Base-by-base conservation (phyloP, 192 early-diverging fungal genomes). In the Linnemannia hyalina region DNA sequence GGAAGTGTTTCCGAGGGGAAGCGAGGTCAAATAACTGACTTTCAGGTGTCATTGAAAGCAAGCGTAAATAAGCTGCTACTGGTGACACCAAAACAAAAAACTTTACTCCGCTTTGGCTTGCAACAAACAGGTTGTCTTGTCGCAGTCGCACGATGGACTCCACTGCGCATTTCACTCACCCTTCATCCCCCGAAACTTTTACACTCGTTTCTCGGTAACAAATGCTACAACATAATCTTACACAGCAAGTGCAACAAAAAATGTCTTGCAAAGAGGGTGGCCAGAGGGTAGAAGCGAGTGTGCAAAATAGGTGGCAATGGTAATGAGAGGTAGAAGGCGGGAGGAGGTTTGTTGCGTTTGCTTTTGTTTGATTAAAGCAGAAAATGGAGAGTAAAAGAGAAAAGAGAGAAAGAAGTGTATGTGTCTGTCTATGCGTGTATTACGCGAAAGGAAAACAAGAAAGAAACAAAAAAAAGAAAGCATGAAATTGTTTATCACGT, bases 71-170 rank as follows among this genome's bases (percentile, higher is more conserved):
- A 8, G 55, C 22, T 26, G n/a, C 6, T 29, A 10, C 57, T 26
- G n/a, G 23, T 65, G 29, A 65, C 29, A 65, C 22, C 8, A 52
- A 52, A 18, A 52, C 11, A 52, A 20, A 55, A 22, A 65, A 65
- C 57, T 63, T 22, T 65, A 65, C 60, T 63, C 60, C 29, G 10
- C 29, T 65, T 65, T 65, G 60, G 60, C 60, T 65, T 32, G 60
- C 1, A 65, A 60, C 8, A 32, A 65, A 65, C 11, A 65, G 4
- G 60, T 65, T 65, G 1, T 65, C 15, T 11, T 35, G n/a, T 6
- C 9, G n/a, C 23, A 1, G 11, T 65, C 0, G 29, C 26, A 65
- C 60, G 11, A 65, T 22, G 26, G 29, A 11, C 13, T 3, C 13
- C 9, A 32, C 60, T 65, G 60, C 60, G 60, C 60, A 65, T 0